Evolutionary conservation across 1,284 basidiomycete species (phyloP), one percentile per base, ranked within the genome.

Genomic region (Erythrobasidium hasegawianum): DNA sequence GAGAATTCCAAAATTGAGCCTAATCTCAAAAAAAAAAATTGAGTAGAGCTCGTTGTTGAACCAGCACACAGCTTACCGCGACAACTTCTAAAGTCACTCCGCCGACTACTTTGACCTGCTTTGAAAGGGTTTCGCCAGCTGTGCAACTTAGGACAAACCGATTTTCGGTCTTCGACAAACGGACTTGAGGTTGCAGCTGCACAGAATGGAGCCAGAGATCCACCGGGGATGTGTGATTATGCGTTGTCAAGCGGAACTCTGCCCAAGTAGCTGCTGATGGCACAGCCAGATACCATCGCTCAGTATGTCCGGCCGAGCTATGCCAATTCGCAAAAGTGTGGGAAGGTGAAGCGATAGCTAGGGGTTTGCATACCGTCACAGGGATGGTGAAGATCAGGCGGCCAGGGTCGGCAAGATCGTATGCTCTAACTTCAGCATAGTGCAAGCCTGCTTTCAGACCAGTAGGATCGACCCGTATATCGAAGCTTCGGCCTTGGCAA

Each of bases 121-220:
- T 76, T 26, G 61, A 70, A 20, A 76, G 71, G 2, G 76, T 73
- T 70, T 78, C 77, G 64, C 73, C 71, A 68, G 76, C 74, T 57
- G 72, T 71, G 52, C 76, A 62, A 9, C 70, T 70, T 14, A 76
- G 52, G 20, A 78, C 73, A 26, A 68, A 75, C 3, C 75, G 71
- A 60, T 73, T 70, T 69, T 78, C 76, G 16, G 74, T 73, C 26
- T 74, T 65, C 67, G 70, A 70, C 29, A 77, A 68, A n/a, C 77
- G 72, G 49, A 70, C 68, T 39, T 76, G 73, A 33, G 75, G 74
- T 67, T 72, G 71, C 8, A 78, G 67, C 70, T 77, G 75, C 54
- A 78, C 75, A 39, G 73, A 68, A 61, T 77, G 77, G 13, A 77
- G 62, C 77, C 77, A 78, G 68, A 77, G 74, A 13, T 75, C 73